Evolutionary conservation across 2,329 filamentous ascomycete genomes (phyloP).

Genomic region (Falciphora oryzae): DNA sequence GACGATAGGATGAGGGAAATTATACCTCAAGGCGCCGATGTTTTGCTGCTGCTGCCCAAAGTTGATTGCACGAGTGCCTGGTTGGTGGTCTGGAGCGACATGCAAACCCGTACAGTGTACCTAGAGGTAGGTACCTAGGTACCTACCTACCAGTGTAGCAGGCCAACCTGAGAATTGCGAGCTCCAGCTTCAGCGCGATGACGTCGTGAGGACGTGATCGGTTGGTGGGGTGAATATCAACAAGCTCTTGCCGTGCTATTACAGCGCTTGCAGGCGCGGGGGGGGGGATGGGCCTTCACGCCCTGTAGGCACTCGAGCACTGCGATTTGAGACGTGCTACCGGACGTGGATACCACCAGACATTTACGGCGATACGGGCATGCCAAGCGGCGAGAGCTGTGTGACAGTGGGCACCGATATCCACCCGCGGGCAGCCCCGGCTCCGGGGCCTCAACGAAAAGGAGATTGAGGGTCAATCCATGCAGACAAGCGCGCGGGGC

Average conservation of each 20-base stretch:
- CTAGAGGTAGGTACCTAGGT: too few relatives aligned
- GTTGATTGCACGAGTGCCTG: neutral
- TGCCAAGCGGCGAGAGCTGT: neutral
- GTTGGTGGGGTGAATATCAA: conserved; percentile 9
- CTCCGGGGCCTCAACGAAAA: neutral
- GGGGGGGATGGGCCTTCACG: neutral
- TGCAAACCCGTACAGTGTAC: too few relatives aligned
- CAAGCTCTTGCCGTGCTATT: neutral
- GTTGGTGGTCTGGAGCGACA: too few relatives aligned
- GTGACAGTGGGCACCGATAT: neutral
- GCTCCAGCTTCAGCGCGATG: conserved; percentile 3
- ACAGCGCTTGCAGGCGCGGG: neutral
- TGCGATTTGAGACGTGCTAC: neutral
- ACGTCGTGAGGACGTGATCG: conserved; percentile 8
- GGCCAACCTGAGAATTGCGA: conserved; percentile 12
- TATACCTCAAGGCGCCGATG: neutral
- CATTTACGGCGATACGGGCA: too few relatives aligned
- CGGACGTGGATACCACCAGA: neutral
- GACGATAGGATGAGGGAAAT: neutral
- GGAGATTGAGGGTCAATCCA: neutral
- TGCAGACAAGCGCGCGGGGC: too few relatives aligned
- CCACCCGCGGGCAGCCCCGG: neutral
- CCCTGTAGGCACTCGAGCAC: neutral
- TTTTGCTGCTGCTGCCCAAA: neutral
- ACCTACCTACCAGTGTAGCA: neutral